Evolutionary conservation across 2,329 filamentous ascomycete genomes (phyloP).

Genomic region (Polychaeton citri): DNA sequence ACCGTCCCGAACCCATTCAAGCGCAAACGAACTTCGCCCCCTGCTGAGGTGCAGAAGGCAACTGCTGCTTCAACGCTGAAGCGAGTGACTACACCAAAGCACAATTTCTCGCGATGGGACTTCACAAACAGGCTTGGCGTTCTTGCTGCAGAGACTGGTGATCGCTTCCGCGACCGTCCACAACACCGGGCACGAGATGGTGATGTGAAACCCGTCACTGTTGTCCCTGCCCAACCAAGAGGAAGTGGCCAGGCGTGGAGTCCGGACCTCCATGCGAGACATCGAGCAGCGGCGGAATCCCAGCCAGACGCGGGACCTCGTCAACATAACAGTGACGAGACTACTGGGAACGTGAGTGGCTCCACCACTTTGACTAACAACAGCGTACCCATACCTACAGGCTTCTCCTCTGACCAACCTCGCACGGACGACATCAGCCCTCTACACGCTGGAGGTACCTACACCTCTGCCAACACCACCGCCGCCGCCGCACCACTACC

Average conservation of each 20-base stretch:
- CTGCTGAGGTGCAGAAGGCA: conserved; percentile 46
- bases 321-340: conserved; percentile 1
- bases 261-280: conserved; percentile 18
- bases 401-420: conserved; percentile 1
- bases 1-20: conserved; percentile 44
- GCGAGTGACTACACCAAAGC: conserved; percentile 23
- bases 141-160: conserved; percentile 34
- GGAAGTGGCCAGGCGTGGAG: conserved; percentile 41
- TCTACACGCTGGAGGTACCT: too few relatives aligned
- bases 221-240: conserved; percentile 46
- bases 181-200: neutral
- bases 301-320: conserved; percentile 1
- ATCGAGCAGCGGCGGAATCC: neutral
- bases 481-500: conserved; percentile 5
- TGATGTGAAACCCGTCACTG: conserved; percentile 36
- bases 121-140: conserved; percentile 33
- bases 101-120: conserved; percentile 31
- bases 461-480: too few relatives aligned
- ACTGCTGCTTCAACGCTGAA: conserved; percentile 6
- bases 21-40: conserved; percentile 43
- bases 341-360: conserved; percentile 3
- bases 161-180: conserved; percentile 26
- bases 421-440: conserved; percentile 1
- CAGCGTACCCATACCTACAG: conserved; percentile 1
- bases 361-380: conserved; percentile 8